Evolutionary conservation across 306 rosid genomes (phyloP), one percentile per base, ranked within the genome.

Genomic region (Casuarina glauca): DNA sequence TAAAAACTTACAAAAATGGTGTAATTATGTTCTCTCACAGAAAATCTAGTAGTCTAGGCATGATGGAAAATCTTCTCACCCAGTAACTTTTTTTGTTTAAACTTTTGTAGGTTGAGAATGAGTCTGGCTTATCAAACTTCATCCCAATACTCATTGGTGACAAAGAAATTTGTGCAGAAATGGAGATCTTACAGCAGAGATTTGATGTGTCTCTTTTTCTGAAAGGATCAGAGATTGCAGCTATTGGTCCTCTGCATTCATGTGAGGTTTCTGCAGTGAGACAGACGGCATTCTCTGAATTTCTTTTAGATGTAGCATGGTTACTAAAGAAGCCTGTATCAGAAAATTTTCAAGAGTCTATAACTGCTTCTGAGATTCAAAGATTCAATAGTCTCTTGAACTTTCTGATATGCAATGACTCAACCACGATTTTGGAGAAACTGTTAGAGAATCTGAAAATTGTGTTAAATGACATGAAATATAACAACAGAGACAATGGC

Each of bases 81-180:
- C 46, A 6, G 70, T 19, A 69, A 3, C 5, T 32, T 8, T 17
- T 54, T 36, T 63, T 42, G 35, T 42, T 38, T 64, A 3, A 43
- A 66, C 72, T 81, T 39, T 68, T 88, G 72, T 84, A 96, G 99
- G 97, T 96, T 80, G 99, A 96, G 88, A 96, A 96, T 78, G 97
- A 96, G 76, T 89, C 87, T 84, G 99, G 99, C 81, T 78, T 96
- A 75, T 96, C 99, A 2, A 96, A 96, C 85, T 91, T 96, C 76
- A 82, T 96, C 69, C 98, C 99, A 5, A 80, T 96, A 71, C 93
- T 96, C 57, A 77, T 96, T 61, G 98, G 91, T 49, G 90, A 91
- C 81, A 90, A 89, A 54, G 94, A 85, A 80, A 84, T 85, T 86
- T 96, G 99, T 83, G 81, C 85, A 5, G 99, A 93, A 87, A 82